Evolutionary conservation across 768 basidiomycete genomes (phyloP).

Genomic region (Russula vinacea): DNA sequence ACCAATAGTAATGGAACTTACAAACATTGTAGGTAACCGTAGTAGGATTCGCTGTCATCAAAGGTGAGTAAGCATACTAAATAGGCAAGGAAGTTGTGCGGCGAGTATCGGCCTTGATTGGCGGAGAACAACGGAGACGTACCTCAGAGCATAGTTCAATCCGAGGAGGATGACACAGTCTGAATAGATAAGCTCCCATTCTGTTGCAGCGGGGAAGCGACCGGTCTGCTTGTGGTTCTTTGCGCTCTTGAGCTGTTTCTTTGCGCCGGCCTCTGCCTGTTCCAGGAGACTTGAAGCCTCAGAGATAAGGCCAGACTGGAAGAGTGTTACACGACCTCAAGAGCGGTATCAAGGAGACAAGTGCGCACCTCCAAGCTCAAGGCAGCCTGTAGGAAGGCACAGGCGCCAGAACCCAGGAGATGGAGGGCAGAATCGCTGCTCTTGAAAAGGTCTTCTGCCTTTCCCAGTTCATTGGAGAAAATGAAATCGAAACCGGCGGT

Average conservation of each 20-base stretch:
- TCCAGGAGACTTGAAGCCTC: conserved; percentile 58
- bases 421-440: conserved; percentile 62
- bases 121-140: conserved; percentile 25
- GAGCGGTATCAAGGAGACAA: background rate
- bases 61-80: conserved; percentile 7
- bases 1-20: conserved; percentile 38
- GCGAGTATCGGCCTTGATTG: background rate
- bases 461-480: conserved; percentile 62
- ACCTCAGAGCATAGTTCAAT: conserved; percentile 69
- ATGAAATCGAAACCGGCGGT: conserved; percentile 61
- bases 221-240: conserved; percentile 38
- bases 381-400: conserved; percentile 72
- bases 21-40: conserved; percentile 77
- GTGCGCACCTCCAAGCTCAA: conserved; percentile 69
- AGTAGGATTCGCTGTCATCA: conserved; percentile 63
- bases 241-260: conserved; percentile 45
- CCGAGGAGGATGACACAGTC: conserved; percentile 71
- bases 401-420: conserved; percentile 65
- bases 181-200: conserved; percentile 75
- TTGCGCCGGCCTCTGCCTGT: conserved; percentile 58
- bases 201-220: conserved; percentile 58
- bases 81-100: background rate
- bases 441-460: conserved; percentile 52
- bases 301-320: conserved; percentile 55
- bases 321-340: background rate